These are phyloP conservation scores for Acanthamoeba divionensis DNA, from an alignment of 208 protist species.

Conservation along the genomic window DNA sequence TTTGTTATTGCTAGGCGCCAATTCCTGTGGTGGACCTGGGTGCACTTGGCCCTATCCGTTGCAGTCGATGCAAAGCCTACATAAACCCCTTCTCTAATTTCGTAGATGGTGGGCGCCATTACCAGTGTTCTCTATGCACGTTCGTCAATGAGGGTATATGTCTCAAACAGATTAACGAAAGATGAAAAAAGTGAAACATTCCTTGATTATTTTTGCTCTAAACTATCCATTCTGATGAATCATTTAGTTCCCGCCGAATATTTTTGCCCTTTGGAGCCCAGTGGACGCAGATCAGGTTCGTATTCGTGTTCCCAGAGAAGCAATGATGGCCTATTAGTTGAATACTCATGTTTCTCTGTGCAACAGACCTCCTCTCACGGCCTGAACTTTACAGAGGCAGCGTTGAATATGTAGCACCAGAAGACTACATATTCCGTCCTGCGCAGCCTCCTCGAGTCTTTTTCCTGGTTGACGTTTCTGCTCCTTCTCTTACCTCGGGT, in stretches of 20 bases:
- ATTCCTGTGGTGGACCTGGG: constrained; percentile 67
- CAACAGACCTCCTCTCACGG: background rate
- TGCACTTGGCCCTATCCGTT: constrained; percentile 68
- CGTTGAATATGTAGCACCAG: constrained; percentile 91
- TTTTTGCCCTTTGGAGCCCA: constrained; percentile 29
- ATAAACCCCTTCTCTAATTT: constrained; percentile 97
- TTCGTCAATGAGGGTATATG: constrained; percentile 85
- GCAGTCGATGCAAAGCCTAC: constrained; percentile 89
- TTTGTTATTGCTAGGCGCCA: background rate
- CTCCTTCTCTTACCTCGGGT: background rate
- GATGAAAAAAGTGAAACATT: background rate
- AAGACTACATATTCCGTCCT: constrained; percentile 91
- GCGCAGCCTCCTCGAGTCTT: constrained; percentile 86
- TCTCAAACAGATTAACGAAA: background rate
- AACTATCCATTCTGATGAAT: background rate
- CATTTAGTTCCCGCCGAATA: background rate
- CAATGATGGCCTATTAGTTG: too few species aligned
- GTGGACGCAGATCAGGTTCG: background rate
- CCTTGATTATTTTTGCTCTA: background rate
- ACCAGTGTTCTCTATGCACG: constrained; percentile 93
- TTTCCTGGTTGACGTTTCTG: constrained; percentile 93
- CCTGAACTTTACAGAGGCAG: constrained; percentile 73
- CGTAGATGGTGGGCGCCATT: constrained; percentile 87
- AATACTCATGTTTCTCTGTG: too few species aligned
- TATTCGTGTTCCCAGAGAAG: too few species aligned